Evolutionary conservation across 2,329 filamentous ascomycete genomes (phyloP).

Genomic region (Cladosporium austrohemisphaericum): DNA sequence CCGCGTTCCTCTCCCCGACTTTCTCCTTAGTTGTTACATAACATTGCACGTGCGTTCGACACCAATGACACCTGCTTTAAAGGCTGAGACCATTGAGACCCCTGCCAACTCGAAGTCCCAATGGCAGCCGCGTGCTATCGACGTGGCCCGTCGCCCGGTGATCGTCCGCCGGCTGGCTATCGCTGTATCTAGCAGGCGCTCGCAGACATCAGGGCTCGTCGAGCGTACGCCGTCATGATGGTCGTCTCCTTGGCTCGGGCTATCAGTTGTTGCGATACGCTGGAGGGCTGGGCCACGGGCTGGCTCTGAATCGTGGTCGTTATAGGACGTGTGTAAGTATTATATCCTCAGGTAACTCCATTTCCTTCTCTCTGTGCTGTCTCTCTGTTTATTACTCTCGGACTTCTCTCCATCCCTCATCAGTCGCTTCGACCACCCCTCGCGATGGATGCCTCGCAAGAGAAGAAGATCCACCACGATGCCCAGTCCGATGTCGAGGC

Average conservation of each 20-base stretch:
- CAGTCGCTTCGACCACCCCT: no score
- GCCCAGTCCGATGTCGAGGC: neutral
- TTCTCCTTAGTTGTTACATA: constrained; percentile 7
- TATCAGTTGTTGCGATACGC: neutral
- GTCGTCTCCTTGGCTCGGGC: neutral
- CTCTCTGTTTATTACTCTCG: neutral
- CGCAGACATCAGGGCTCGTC: neutral
- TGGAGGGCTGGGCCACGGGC: neutral
- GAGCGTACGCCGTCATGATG: no score
- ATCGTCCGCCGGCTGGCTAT: neutral
- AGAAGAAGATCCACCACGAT: constrained; percentile 3
- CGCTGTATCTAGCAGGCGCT: neutral
- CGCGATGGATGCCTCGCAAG: neutral
- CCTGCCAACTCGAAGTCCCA: neutral
- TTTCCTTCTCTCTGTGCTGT: neutral
- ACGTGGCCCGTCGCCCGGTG: neutral
- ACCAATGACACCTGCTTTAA: no score
- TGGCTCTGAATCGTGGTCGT: neutral
- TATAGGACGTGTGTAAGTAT: neutral
- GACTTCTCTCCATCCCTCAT: neutral
- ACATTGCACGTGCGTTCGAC: constrained; percentile 1
- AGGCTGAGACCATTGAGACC: no score
- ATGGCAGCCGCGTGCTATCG: neutral
- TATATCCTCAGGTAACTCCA: neutral
- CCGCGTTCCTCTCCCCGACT: constrained; percentile 1